Percentiles rank a stretch among this genome's conserved stretches.
Conservation (phyloP, 768 basidiomycete species). For the Suillus brevipes region DNA sequence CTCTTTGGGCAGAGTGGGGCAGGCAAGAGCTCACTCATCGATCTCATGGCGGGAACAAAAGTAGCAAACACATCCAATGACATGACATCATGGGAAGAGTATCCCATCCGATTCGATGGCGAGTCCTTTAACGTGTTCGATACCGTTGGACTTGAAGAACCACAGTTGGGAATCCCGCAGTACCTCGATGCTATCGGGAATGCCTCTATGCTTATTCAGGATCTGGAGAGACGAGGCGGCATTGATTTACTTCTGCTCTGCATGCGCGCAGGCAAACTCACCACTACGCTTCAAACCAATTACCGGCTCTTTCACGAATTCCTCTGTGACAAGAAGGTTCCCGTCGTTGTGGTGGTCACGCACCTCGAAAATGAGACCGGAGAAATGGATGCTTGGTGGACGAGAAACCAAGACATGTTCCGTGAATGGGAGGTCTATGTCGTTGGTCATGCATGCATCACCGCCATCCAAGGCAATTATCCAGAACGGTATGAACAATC, state of each 20-base stretch:
- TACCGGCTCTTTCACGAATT: constrained; percentile 40
- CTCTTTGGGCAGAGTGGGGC: constrained; percentile 43
- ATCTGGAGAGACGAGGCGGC: too few species aligned
- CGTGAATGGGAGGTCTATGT: constrained; percentile 16
- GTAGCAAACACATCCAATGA: constrained; percentile 28
- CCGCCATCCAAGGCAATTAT: constrained; percentile 29
- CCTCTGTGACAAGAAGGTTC: constrained; percentile 39
- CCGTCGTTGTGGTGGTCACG: constrained; percentile 39
- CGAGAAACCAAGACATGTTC: constrained; percentile 32
- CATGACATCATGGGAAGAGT: constrained; percentile 26
- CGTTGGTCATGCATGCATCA: constrained; percentile 40
- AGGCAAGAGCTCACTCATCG: constrained; percentile 33
- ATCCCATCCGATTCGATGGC: constrained; percentile 27
- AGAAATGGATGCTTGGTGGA: constrained; percentile 41
- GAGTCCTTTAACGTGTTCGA: neutral
- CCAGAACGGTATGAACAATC: constrained; percentile 27
- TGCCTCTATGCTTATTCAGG: too few species aligned
- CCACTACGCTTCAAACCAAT: constrained; percentile 32
- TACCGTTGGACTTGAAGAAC: too few species aligned
- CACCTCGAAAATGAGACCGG: constrained; percentile 36
- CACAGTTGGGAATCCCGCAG: too few species aligned
- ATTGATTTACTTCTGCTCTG: too few species aligned
- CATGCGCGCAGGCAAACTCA: too few species aligned
- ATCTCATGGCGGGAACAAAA: constrained; percentile 28
- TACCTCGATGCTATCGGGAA: too few species aligned